Base-by-base conservation (phyloP, 2,329 filamentous ascomycete species). In the Sarocladium kiliense region DNA sequence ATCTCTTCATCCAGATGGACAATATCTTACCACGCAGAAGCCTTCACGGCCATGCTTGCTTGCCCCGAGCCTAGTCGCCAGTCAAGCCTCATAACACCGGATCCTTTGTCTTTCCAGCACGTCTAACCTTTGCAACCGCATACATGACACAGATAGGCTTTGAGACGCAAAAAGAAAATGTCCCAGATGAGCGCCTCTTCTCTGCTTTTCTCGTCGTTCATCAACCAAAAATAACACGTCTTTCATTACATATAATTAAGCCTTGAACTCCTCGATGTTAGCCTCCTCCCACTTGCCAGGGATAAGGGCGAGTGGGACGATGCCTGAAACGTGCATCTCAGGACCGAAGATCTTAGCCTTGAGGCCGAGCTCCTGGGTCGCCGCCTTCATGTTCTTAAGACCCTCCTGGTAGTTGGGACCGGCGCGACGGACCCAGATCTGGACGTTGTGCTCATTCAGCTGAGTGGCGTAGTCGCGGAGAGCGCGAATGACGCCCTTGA, bases 381-480 rank as follows among this genome's bases (percentile, higher is more conserved):
- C 93, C 51, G 86, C 84, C 85, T 97, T 97, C 85, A 99, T 97
- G 85, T 97, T 99, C 87, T 96, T 97, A 63, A 99, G 87, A 78
- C 94, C 94, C 78, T 99, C 94, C 78, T 99, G 94, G 85, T 96
- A 99, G 84, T 99, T 99, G 75, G 94, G 94, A 58, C 94, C 72
- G 54, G 94, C 83, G 75, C 84, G 82, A 68, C 84, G 80, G 61
- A 97, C 92, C 94, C 93, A 97, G 80, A 97, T 97, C 77, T 96
- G 88, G 62, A 94, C 90, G 68, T 96, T 96, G 86, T 99, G 94
- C 84, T 99, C 94, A 70, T 85, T 85, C 64, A 99, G 84, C 61
- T 87, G 81, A 60, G 86, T 85, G 58, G 92, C 84, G 65, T 93
- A 91, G 77, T 97, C 94, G 63, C 93, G 87, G 62, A 99, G 84